Evolutionary conservation across 75 land plant species (phyloP).

Genomic region (Sequoia sempervirens): DNA sequence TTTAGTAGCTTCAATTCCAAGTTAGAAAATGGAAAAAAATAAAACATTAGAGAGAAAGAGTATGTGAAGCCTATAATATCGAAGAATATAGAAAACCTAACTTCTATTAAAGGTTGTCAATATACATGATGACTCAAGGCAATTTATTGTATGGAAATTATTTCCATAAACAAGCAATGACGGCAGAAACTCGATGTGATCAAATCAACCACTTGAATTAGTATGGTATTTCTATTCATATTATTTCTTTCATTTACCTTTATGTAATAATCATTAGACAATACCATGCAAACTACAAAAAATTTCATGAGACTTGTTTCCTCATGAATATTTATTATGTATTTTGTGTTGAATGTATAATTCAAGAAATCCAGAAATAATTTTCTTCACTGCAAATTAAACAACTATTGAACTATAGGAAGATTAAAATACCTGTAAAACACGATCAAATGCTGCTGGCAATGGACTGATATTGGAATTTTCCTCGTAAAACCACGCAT

Average conservation of each 20-base stretch:
- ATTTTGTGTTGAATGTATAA: not conserved
- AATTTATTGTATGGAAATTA: not conserved
- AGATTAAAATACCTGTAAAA: constrained; percentile 62
- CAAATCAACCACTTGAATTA: not conserved
- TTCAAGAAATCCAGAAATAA: not conserved
- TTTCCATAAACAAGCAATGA: not conserved
- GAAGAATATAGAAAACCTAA: not conserved
- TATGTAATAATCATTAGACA: not conserved
- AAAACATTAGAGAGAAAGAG: not conserved
- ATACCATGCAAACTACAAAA: no score
- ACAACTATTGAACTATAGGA: not conserved
- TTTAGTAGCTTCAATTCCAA: not conserved
- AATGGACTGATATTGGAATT: constrained; percentile 63
- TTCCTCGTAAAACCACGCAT: not conserved
- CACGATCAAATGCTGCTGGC: constrained; percentile 77
- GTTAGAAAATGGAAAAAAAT: not conserved
- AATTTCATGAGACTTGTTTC: not conserved
- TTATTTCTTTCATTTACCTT: not conserved
- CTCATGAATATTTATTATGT: not conserved
- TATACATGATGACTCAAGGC: not conserved
- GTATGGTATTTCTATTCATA: not conserved
- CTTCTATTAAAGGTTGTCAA: not conserved
- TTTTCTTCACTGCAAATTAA: not conserved
- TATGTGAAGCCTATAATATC: not conserved
- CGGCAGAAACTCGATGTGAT: not conserved